These are phyloP conservation scores for Phytophthora meadii DNA, from an alignment of 352 stramenopile genomes.

Conservation along the genomic window DNA sequence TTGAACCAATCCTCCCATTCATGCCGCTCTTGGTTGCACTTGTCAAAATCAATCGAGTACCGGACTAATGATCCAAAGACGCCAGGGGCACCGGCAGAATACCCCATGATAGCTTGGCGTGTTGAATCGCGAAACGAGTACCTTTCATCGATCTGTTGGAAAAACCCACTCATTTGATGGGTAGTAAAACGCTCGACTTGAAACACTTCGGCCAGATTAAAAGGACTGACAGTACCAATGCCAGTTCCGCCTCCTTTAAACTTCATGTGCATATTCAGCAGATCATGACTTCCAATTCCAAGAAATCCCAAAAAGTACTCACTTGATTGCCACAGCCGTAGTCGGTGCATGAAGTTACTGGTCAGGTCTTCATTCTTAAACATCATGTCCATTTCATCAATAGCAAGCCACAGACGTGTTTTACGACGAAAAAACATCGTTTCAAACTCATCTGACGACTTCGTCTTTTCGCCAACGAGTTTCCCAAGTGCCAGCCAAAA, in stretches of 20 bases:
- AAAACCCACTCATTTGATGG: slow-evolving; percentile 35
- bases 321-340: slow-evolving; percentile 24
- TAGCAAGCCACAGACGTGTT: background rate
- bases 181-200: slow-evolving; percentile 21
- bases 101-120: slow-evolving; percentile 14
- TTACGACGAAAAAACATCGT: background rate
- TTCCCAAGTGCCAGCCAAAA: background rate
- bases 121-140: slow-evolving; percentile 24
- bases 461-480: background rate
- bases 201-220: slow-evolving; percentile 24
- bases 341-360: slow-evolving; percentile 17
- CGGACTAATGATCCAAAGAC: slow-evolving; percentile 31
- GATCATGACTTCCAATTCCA: slow-evolving; percentile 30
- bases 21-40: slow-evolving; percentile 5
- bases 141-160: slow-evolving; percentile 19
- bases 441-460: background rate
- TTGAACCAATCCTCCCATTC: slow-evolving; percentile 20
- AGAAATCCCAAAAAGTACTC: slow-evolving; percentile 32
- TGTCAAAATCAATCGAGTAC: slow-evolving; percentile 24
- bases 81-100: slow-evolving; percentile 31
- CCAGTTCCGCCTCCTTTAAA: background rate
- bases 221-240: slow-evolving; percentile 2
- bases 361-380: slow-evolving; percentile 9
- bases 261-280: slow-evolving; percentile 9
- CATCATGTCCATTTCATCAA: background rate